Evolutionary conservation across 495 filamentous ascomycete species (phyloP), one percentile per base, ranked within the genome.

Genomic region (Aspergillus mulundensis): DNA sequence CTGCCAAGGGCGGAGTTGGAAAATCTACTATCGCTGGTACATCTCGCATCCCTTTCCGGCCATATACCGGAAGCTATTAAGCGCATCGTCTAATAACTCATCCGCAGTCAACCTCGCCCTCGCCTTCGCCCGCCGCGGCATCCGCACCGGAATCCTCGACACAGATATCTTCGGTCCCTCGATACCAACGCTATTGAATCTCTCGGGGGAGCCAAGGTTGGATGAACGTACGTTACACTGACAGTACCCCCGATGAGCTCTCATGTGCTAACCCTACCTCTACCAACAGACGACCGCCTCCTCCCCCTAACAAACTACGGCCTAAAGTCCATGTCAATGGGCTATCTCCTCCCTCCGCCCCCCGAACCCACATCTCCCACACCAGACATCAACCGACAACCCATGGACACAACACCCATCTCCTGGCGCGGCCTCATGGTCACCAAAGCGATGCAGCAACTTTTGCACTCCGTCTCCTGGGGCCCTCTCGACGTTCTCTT

Each of bases 361-460:
- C 23, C 47, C 11, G 53, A 65, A 49, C 50, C 64, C 60, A 32
- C 60, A 16, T 57, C 69, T 45, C 60, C 18, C 40, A 16, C 60
- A 25, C 53, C 63, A 7, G 61, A 62, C n/a, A n/a, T n/a, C n/a
- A n/a, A n/a, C n/a, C 38, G 63, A 54, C 58, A 68, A n/a, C 75
- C 73, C 0, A 82, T 83, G 55, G 85, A 88, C 62, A 80, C 84
- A 34, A 83, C 83, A 0, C 88, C 94, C 4, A 87, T 99, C n/a
- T 89, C 90, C 36, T 99, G 95, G 94, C 84, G 94, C 32, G 94
- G 94, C 0, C 79, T 96, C 18, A 97, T 99, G 91, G 88, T 97
- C 16, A 92, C 93, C 77, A 99, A 99, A 71, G 94, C 95, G 0
- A 75, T 99, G 62, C 91, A 96, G 59, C 94, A 99, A 66, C 81